A percentile compares a stretch with the other conserved stretches of the same genome.
phyloP scores from a whole-genome alignment of 2,329 filamentous ascomycete species.

The Pseudogymnoascus sp. region DNA sequence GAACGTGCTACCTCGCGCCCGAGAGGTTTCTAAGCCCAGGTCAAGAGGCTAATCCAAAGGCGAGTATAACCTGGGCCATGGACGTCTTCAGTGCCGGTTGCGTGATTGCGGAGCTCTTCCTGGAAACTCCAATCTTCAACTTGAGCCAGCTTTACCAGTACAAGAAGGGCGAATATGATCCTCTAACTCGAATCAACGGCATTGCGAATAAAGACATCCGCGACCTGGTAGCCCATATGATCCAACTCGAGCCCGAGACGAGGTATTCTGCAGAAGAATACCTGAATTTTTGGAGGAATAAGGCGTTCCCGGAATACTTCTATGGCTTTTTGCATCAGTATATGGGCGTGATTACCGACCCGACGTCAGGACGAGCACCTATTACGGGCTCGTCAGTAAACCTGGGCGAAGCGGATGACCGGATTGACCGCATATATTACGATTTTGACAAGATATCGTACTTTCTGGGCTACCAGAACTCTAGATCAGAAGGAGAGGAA shows the following conservation, averaged over 20 bases:
- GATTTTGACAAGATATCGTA: constrained; percentile 98
- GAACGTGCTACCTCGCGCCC: constrained; percentile 91
- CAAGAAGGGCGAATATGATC: constrained; percentile 84
- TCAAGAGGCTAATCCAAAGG: constrained; percentile 52
- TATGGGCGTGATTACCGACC: constrained; percentile 91
- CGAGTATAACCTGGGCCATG: constrained; percentile 83
- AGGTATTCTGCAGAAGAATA: constrained; percentile 92
- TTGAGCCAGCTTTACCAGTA: constrained; percentile 94
- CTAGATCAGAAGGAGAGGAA: constrained; percentile 13
- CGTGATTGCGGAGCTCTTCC: constrained; percentile 90
- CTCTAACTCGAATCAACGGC: constrained; percentile 69
- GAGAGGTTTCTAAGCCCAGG: constrained; percentile 76
- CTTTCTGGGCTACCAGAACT: constrained; percentile 67
- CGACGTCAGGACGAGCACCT: constrained; percentile 66
- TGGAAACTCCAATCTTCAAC: constrained; percentile 95
- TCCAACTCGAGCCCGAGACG: constrained; percentile 84
- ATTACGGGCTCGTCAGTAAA: constrained; percentile 62
- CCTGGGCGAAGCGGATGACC: constrained; percentile 79
- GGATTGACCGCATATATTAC: constrained; percentile 84
- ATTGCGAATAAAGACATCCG: constrained; percentile 82
- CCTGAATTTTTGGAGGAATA: constrained; percentile 80
- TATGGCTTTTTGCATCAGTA: constrained; percentile 97
- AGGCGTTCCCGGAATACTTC: constrained; percentile 92
- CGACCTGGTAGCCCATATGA: constrained; percentile 91
- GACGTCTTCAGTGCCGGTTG: constrained; percentile 96